Base-by-base conservation (phyloP, 306 rosid species). In the Cucurbita pepo region DNA sequence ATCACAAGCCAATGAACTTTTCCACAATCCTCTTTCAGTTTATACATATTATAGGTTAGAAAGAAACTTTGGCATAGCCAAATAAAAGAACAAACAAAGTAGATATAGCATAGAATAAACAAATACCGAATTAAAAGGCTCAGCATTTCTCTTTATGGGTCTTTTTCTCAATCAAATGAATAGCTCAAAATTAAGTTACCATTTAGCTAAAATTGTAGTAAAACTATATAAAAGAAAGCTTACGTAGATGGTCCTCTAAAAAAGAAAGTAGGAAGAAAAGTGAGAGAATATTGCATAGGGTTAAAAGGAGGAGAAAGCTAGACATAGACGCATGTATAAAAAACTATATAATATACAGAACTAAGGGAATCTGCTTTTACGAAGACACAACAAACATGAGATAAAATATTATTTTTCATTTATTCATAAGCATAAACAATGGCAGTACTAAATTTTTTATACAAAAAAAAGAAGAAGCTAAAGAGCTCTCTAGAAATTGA, bases 211-310 rank as follows among this genome's bases (percentile, higher is more conserved):
- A 61, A 34, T 30, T n/a, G 21, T 78, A 34, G 15, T n/a, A 6
- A 14, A 71, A 53, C 40, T 12, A 63, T 11, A 74, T 47, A 25
- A 69, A 48, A 79, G 48, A 56, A 71, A 57, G 41, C 70, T 57
- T 16, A 34, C 78, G 83, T 16, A 45, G 73, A 84, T 80, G 89
- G 96, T 80, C 88, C 86, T 79, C 7, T 71, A 67, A 77, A 81
- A 47, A 47, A 59, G 57, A 81, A 82, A 81, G 78, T 64, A 71
- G 71, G 77, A 73, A 62, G 6, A 77, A 80, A 80, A 77, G 78
- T 76, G 54, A 11, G 36, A 22, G 80, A 87, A 83, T 80, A 84
- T 82, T 85, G 16, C 61, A 53, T 52, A 53, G 61, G 59, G 25
- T 53, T 74, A 82, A 43, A 66, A 65, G 48, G 1, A 47, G 16